Evolutionary conservation across 176 grass and related monocot species (phyloP).

Genomic region (Triticum timopheevii): DNA sequence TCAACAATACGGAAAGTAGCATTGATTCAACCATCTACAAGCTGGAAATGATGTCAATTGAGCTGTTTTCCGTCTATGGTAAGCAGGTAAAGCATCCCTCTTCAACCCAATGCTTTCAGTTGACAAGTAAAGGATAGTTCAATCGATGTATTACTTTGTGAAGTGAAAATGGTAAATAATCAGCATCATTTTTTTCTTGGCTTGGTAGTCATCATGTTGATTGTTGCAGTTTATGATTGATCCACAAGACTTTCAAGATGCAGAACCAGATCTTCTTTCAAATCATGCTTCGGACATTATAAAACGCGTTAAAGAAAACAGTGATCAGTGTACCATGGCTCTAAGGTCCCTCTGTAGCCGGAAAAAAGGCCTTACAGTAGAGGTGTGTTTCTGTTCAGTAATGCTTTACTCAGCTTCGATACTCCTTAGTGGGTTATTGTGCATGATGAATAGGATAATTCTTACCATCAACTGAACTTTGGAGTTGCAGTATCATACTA

Average conservation of each 20-base stretch:
- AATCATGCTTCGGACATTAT: constrained; percentile 79
- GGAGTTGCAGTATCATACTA: not conserved
- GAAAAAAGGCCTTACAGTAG: constrained; percentile 81
- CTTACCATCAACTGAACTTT: not conserved
- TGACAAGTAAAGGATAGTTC: not conserved
- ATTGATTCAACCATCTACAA: constrained; percentile 80
- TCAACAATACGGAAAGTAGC: constrained; percentile 33
- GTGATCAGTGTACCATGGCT: constrained; percentile 48
- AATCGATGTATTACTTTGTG: constrained; percentile 7
- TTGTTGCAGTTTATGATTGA: constrained; percentile 61
- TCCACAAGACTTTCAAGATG: constrained; percentile 87
- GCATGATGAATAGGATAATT: not conserved
- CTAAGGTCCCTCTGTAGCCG: constrained; percentile 77
- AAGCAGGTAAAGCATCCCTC: constrained; percentile 55
- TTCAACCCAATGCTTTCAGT: constrained; percentile 10
- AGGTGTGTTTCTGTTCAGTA: constrained; percentile 47
- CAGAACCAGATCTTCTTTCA: constrained; percentile 86
- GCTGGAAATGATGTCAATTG: constrained; percentile 80
- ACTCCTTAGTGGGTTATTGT: not conserved
- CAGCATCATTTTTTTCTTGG: constrained; percentile 4
- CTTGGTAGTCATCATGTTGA: constrained; percentile 17
- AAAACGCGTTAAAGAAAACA: constrained; percentile 54
- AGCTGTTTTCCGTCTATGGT: constrained; percentile 81
- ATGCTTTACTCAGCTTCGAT: not conserved
- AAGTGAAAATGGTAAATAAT: constrained; percentile 1